phyloP scores from a whole-genome alignment of 2,329 filamentous ascomycete genomes.

The Huntiella bhutanensis region DNA sequence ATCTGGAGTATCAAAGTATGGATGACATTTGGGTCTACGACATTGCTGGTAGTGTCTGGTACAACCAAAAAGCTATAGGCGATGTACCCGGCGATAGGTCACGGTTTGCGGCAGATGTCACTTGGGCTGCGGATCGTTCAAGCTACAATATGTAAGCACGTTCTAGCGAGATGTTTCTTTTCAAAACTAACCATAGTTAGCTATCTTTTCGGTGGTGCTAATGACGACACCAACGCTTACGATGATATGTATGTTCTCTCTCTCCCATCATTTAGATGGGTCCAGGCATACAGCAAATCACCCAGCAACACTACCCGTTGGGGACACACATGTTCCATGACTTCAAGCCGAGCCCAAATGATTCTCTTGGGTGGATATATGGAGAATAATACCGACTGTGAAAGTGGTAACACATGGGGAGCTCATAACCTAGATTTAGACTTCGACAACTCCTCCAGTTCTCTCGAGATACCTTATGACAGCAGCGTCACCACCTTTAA shows the following conservation, averaged over 20 bases:
- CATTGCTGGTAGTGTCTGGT: constrained; percentile 39
- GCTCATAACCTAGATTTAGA: constrained; percentile 37
- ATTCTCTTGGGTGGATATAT: constrained; percentile 43
- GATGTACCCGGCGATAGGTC: constrained; percentile 31
- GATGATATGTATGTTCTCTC: constrained; percentile 45
- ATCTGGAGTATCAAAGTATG: constrained; percentile 25
- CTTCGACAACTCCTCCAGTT: constrained; percentile 26
- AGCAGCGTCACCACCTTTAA: constrained; percentile 9
- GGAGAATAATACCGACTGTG: constrained; percentile 29
- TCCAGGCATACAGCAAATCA: constrained; percentile 31
- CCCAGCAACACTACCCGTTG: constrained; percentile 25
- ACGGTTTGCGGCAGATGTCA: constrained; percentile 41
- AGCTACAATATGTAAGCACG: constrained; percentile 44
- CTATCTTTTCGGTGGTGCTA: constrained; percentile 41
- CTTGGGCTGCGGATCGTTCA: constrained; percentile 38
- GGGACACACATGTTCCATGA: constrained; percentile 38
- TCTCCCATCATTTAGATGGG: constrained; percentile 45
- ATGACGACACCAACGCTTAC: constrained; percentile 27
- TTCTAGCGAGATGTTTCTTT: not conserved
- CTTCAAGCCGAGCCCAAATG: constrained; percentile 36
- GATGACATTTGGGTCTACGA: constrained; percentile 40
- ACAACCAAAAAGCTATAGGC: constrained; percentile 36
- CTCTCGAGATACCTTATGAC: constrained; percentile 31
- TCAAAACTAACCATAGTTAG: constrained; percentile 18
- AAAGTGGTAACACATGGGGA: constrained; percentile 32